Base-by-base conservation (phyloP, 1,284 basidiomycete genomes). In the Fomitopsis pinicola region DNA sequence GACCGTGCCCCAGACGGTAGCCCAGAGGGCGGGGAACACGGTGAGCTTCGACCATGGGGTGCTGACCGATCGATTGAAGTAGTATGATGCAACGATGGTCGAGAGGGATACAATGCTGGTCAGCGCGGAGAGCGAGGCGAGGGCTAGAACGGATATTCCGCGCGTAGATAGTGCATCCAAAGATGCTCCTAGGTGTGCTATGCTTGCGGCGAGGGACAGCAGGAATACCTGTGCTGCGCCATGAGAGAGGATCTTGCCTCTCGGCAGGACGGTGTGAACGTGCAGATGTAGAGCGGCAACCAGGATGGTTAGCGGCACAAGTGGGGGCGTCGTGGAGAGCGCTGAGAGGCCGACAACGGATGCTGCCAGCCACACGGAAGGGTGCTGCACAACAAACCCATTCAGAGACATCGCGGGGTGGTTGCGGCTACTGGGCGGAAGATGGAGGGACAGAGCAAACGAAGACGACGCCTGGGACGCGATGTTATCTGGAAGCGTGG, bases 1-100 rank as follows among this genome's bases (percentile, higher is more conserved):
- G 1, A 83, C 64, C 5, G 72, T 67, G 60, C 75, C 79, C 87
- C 88, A 90, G 1, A 77, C 68, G 0, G 81, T 80, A 3, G 85
- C 78, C 91, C 90, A 92, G 10, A 89, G 65, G 0, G 81, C 78
- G 0, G 91, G 91, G 69, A 92, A 91, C 33, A 88, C 64, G 0
- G 82, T 76, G 17, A 83, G 60, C 63, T 78, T 80, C 1, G 77
- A 66, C 78, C 81, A 82, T 12, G 71, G 73, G 19, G 72, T 73
- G 60, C 67, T 72, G 30, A 50, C 35, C 5, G 78, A 10, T 28
- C 71, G 75, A 30, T 63, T 66, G 36, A 59, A 60, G 48, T 65
- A 62, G 35, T 76, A 76, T 45, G 81, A 75, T 9, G 78, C 44
- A 57, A 77, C 77, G 19, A 85, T 66, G 1, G 76, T 64, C 2